Evolutionary conservation across 345 rosid species (phyloP).

Genomic region (Hibiscus tridactylites): DNA sequence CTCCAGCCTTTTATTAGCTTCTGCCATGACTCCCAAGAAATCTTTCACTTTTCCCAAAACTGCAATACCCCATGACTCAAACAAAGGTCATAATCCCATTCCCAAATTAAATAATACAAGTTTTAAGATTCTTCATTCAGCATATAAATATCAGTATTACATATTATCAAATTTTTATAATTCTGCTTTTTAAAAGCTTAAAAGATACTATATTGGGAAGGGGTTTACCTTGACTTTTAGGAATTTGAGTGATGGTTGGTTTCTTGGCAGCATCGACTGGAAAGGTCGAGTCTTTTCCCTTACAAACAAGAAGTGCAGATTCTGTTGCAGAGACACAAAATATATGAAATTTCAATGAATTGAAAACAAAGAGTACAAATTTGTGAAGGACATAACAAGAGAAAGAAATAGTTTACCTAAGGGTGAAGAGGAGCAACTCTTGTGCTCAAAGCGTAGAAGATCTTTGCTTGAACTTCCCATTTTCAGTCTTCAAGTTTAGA

Average conservation of each 20-base stretch:
- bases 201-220: background rate
- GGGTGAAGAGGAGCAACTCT: conserved; percentile 18
- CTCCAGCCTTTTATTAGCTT: conserved; percentile 57
- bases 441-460: conserved; percentile 35
- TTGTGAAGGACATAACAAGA: background rate
- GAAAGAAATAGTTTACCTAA: conserved; percentile 17
- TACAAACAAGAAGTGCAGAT: conserved; percentile 33
- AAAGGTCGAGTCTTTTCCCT: conserved; percentile 15
- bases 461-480: conserved; percentile 37
- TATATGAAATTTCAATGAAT: background rate
- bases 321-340: conserved; percentile 26
- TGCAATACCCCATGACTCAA: conserved; percentile 14
- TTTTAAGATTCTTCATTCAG: background rate
- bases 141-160: background rate
- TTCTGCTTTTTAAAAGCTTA: background rate
- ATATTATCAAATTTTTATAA: too few relatives aligned
- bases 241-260: conserved; percentile 33
- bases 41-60: conserved; percentile 66
- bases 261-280: conserved; percentile 15
- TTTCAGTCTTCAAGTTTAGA: background rate
- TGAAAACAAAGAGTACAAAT: background rate
- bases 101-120: background rate
- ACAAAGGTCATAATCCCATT: background rate
- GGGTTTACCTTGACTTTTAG: conserved; percentile 50
- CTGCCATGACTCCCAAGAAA: conserved; percentile 61